Evolutionary conservation across 2,329 filamentous ascomycete species (phyloP).

Genomic region (Aspergillus tubingensis): DNA sequence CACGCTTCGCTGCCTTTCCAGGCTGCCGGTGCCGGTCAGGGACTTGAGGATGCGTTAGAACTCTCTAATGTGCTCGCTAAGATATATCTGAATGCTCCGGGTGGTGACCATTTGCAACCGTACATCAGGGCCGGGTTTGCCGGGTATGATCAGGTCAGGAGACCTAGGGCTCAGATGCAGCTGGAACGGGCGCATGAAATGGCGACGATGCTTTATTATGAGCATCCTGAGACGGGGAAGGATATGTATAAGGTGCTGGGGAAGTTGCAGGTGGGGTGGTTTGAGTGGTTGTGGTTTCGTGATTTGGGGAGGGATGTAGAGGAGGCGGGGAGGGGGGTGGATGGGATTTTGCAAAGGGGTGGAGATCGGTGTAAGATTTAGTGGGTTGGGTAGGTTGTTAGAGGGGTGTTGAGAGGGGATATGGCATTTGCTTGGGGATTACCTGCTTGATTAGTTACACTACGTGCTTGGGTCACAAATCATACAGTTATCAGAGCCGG

Average conservation of each 20-base stretch:
- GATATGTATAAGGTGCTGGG: not conserved
- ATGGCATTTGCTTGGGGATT: too few relatives aligned
- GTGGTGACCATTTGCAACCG: not conserved
- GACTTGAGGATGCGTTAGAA: not conserved
- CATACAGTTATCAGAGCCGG: fast-evolving
- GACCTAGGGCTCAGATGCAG: not conserved
- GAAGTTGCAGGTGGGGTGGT: not conserved
- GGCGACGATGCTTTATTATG: not conserved
- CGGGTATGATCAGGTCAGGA: not conserved
- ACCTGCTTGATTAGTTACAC: too few relatives aligned
- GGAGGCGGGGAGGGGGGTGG: not conserved
- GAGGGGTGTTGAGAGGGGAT: too few relatives aligned
- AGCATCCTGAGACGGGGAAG: not conserved
- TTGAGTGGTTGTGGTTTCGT: not conserved
- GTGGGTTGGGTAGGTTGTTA: too few relatives aligned
- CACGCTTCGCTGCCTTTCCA: constrained; percentile 2
- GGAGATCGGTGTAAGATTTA: too few relatives aligned
- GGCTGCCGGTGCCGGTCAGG: not conserved
- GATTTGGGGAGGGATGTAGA: not conserved
- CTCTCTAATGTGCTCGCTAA: not conserved
- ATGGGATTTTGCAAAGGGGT: not conserved
- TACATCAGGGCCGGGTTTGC: not conserved
- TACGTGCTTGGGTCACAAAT: too few relatives aligned
- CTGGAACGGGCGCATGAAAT: not conserved
- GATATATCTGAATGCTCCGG: not conserved